Evolutionary conservation across 2,329 filamentous ascomycete species (phyloP), one percentile per base, ranked within the genome.

Genomic region (Harringtonia aguacate): DNA sequence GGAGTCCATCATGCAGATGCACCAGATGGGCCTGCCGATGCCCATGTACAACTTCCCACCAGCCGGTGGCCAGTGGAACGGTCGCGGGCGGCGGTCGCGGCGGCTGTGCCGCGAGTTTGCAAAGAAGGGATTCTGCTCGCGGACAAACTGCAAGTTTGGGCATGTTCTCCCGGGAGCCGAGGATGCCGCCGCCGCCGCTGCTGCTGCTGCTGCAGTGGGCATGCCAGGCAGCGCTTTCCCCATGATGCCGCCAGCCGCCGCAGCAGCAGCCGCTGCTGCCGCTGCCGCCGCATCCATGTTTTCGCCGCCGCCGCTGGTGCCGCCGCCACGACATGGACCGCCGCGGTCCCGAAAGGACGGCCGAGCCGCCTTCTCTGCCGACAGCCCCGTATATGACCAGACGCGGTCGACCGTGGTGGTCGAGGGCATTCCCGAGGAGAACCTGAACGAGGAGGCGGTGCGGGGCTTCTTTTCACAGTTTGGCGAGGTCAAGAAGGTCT

Each of bases 381-480:
- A 77, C 20, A 79, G 81, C 0, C 77, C 80, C 0, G 72, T 78
- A 22, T 60, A 68, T 40, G 82, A 88, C 57, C 70, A 63, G 44
- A 71, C 69, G 0, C 81, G 79, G 52, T 81, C 75, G 8, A 77
- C 78, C 0, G 73, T 92, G 18, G 84, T 89, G 3, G 72, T 92
- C 3, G 84, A 89, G 56, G 79, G 81, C 45, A 90, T 92, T 7
- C 86, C 86, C 0, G 74, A 81, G 48, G 81, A 85, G 18, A 70
- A 77, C 44, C 81, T 85, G 44, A 69, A 65, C 36, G 84, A 88
- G 53, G 70, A 78, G 0, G 62, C 72, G 12, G 73, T 92, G 13
- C 75, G 75, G 12, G 64, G 61, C 1, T 90, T 86, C 62, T 92
- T 92, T 54, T 66, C 71, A 0, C 70, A 83, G 50, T 90, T 88